Evolutionary conservation across 805 yeast species (phyloP), one percentile per base, ranked within the genome.

Genomic region (Cyberlindnera mrakii): DNA sequence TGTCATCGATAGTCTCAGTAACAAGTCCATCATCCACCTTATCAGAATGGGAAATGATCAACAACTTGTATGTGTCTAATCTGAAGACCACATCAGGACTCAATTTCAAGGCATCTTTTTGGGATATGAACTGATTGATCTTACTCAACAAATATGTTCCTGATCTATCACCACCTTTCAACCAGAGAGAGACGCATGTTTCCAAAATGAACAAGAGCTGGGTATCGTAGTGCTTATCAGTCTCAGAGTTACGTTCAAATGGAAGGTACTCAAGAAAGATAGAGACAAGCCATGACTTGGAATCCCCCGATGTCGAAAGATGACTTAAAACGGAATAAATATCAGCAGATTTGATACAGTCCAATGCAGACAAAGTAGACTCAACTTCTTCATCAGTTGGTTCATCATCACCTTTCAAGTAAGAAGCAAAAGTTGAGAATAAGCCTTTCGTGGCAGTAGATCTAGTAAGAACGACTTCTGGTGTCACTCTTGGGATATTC

Each of bases 311-410:
- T 5, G 18, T 33, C 7, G 50, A 58, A 42, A 80, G 69, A 17
- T 70, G 70, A 38, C 72, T 74, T 46, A 88, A 72, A 1, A 88
- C 66, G 1, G 70, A 67, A 4, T 73, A 62, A 5, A 89, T 65
- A 39, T 76, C 75, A 48, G 93, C 79, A 0, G 91, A 78, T 41
- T 77, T 77, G 40, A 91, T 72, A 59, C 97, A 91, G 51, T 90
- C 96, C 35, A 83, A 66, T 0, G 96, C 85, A 5, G 88, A 81
- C 13, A 84, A 62, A 0, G 98, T 86, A 5, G 86, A 76, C 49
- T 89, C 96, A 39, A 93, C 82, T 53, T 91, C 97, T 56, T 87
- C 96, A 44, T 86, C 95, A 2, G 95, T 77, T 11, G 99, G 99
- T 61, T 91, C 98, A 42, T 87, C 95, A 55, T 89, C 97, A 16